A percentile compares a stretch with the other conserved stretches of the same genome.
These are phyloP conservation scores for Pythium angustatum DNA, from an alignment of 352 stramenopile species.

Conservation along the genomic window DNA sequence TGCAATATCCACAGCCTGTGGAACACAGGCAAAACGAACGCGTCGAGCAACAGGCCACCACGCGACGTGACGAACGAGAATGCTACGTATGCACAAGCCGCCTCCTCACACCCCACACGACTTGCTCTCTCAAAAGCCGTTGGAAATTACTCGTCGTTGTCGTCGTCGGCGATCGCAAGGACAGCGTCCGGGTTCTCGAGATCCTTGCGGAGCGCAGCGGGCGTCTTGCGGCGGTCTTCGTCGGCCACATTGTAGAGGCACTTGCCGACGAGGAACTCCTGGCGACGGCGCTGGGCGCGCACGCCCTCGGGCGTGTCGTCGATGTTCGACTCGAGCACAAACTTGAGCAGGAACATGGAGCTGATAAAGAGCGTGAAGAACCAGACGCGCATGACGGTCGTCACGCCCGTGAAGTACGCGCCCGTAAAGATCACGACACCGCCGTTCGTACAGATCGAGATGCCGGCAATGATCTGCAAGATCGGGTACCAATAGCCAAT, in stretches of 20 bases:
- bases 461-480: slow-evolving; percentile 87
- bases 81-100: neutral
- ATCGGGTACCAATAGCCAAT: slow-evolving; percentile 94
- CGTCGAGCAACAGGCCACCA: neutral
- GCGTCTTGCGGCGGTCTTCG: slow-evolving; percentile 40
- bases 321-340: slow-evolving; percentile 71
- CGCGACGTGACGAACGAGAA: neutral
- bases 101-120: too few relatives aligned
- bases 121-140: too few relatives aligned
- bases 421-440: slow-evolving; percentile 93
- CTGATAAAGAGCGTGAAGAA: slow-evolving; percentile 81
- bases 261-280: slow-evolving; percentile 88
- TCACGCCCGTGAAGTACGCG: slow-evolving; percentile 68
- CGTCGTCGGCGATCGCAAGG: slow-evolving; percentile 60
- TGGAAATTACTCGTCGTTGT: slow-evolving; percentile 27
- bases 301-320: slow-evolving; percentile 75
- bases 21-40: neutral
- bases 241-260: slow-evolving; percentile 84
- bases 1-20: too few relatives aligned
- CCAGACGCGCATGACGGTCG: slow-evolving; percentile 63
- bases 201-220: slow-evolving; percentile 20
- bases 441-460: slow-evolving; percentile 92
- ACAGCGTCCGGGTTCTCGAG: slow-evolving; percentile 44
- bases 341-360: slow-evolving; percentile 86
- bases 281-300: slow-evolving; percentile 66